Base-by-base conservation (phyloP, 495 filamentous ascomycete genomes). In the Penicillium pulvis region DNA sequence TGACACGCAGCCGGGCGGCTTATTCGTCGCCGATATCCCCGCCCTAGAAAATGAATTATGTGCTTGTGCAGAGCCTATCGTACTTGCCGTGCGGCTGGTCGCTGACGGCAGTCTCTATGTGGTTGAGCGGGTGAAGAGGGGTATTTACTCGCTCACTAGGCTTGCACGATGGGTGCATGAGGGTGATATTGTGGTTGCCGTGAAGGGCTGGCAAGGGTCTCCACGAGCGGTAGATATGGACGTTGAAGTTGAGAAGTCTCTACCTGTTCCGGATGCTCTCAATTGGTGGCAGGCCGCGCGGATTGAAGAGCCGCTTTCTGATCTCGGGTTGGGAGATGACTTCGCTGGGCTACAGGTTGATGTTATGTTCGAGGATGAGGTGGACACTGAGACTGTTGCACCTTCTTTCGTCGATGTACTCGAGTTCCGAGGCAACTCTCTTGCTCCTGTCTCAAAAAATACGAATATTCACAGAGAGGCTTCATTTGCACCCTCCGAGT, bases 91-190 rank as follows among this genome's bases (percentile, higher is more conserved):
- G 30, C 78, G 85, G 49, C 76, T 85, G 23, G 79, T 86, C 39
- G 74, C 72, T 9, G 83, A 83, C 65, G 81, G 79, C 23, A 79
- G 77, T 8, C 60, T 90, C 6, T 93, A 87, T 69, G 87, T 85
- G 14, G 69, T 96, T 33, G 92, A 97, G 72, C 74, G 83, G n/a
- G 87, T 90, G 28, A 79, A 80, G 49, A 65, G 71, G 46, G 83
- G 84, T 0, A 76, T 91, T 11, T 95, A 90, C 70, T 83, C 85
- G 14, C 63, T 94, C 9, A 92, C 85, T 63, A 87, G 85, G 60
- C 75, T 97, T 50, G 87, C 81, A 1, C 66, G 75, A 3, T 88
- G 85, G 84, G 83, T 92, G 51, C 67, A 71, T 49, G 75, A 75
- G 62, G 71, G 68, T 19, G 68, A 76, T 59, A 41, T 74, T 14